Percentiles rank a stretch among this genome's conserved stretches.
These are phyloP conservation scores for Boletales sp. DNA, from an alignment of 768 basidiomycete species.

Conservation along the genomic window DNA sequence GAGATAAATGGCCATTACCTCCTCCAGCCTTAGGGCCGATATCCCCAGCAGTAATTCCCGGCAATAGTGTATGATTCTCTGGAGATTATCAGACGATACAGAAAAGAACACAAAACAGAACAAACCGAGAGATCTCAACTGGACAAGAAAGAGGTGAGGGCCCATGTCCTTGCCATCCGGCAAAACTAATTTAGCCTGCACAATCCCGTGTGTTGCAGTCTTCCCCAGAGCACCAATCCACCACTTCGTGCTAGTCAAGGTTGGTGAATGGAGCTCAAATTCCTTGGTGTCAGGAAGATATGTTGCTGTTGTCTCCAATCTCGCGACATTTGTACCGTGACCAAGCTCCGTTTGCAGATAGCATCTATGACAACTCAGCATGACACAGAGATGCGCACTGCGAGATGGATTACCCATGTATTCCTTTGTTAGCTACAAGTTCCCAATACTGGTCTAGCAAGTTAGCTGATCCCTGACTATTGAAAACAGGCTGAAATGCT, in stretches of 20 bases:
- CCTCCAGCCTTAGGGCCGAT: conserved; percentile 43
- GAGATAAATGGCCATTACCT: conserved; percentile 22
- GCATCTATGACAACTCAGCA: conserved; percentile 35
- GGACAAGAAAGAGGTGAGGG: conserved; percentile 74
- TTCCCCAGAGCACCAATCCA: conserved; percentile 75
- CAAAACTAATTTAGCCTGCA: conserved; percentile 71
- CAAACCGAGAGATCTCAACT: conserved; percentile 59
- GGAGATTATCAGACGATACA: neutral
- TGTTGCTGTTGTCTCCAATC: conserved; percentile 73
- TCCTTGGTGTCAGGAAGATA: conserved; percentile 63
- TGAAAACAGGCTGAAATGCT: conserved; percentile 67
- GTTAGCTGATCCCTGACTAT: conserved; percentile 54
- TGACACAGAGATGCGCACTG: neutral
- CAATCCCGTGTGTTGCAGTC: conserved; percentile 70
- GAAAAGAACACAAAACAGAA: neutral
- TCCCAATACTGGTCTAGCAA: conserved; percentile 50
- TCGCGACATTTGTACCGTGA: conserved; percentile 68
- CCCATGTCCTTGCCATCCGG: conserved; percentile 59
- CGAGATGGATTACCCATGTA: conserved; percentile 42
- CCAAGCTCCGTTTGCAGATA: conserved; percentile 79
- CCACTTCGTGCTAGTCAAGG: conserved; percentile 75
- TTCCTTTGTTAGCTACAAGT: conserved; percentile 50
- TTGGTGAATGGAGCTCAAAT: conserved; percentile 76
- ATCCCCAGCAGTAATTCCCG: conserved; percentile 65
- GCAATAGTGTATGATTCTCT: conserved; percentile 60